Evolutionary conservation across 2,329 filamentous ascomycete species (phyloP).

Genomic region (Akanthomyces dipterigenus): DNA sequence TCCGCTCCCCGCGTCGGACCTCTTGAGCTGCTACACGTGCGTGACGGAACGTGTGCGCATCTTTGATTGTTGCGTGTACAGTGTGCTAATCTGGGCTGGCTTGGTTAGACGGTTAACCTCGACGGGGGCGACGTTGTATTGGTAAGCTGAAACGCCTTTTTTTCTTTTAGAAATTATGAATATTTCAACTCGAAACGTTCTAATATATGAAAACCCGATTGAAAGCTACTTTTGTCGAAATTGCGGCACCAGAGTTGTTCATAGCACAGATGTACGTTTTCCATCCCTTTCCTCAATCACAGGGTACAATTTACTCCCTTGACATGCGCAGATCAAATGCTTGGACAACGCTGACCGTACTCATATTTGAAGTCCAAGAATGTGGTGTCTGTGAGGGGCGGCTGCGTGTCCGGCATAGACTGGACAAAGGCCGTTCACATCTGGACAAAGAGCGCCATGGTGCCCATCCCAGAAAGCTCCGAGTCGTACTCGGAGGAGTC

Average conservation of each 20-base stretch:
- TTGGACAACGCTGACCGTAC: conserved; percentile 44
- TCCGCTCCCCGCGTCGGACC: conserved; percentile 40
- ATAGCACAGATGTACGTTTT: conserved; percentile 47
- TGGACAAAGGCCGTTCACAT: conserved; percentile 58
- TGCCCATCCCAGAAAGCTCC: conserved; percentile 59
- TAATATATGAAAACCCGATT: conserved; percentile 19
- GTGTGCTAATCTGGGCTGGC: not conserved
- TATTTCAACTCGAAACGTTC: no score
- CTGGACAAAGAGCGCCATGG: conserved; percentile 60
- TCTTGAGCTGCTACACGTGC: conserved; percentile 49
- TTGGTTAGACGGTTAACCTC: conserved; percentile 46
- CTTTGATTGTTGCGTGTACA: not conserved
- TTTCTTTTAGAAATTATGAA: no score
- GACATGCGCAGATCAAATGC: no score
- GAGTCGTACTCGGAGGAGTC: conserved; percentile 51
- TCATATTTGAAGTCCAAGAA: conserved; percentile 42
- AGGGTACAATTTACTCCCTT: no score
- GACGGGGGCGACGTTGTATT: conserved; percentile 51
- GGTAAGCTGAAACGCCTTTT: conserved; percentile 31
- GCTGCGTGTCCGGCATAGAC: conserved; percentile 57
- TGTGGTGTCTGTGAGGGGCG: conserved; percentile 59
- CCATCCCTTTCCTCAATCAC: not conserved
- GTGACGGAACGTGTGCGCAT: conserved; percentile 18
- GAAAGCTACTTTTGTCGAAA: conserved; percentile 55
- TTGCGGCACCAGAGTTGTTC: conserved; percentile 60